Conservation (phyloP, 1,139 yeast species). For the Yamadazyma taylorii region DNA sequence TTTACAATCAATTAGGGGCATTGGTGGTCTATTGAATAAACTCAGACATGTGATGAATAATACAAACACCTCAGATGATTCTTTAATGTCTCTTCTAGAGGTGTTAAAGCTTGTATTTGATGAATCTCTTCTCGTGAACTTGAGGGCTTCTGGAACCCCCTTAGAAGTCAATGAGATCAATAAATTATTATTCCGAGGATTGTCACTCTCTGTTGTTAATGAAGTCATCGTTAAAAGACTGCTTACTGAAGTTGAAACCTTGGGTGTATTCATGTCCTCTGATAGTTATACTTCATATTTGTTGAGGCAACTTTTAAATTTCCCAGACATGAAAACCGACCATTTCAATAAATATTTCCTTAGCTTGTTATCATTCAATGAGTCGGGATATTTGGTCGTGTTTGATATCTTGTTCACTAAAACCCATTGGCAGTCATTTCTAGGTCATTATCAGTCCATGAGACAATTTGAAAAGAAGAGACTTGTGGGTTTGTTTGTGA, state of each 20-base stretch:
- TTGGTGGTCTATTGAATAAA: conserved; percentile 10
- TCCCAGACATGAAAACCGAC: conserved; percentile 4
- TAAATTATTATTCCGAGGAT: conserved; percentile 39
- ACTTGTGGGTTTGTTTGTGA: not conserved
- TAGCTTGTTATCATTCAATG: conserved; percentile 27
- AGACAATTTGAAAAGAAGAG: conserved; percentile 17
- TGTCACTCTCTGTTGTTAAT: conserved; percentile 21
- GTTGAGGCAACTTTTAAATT: conserved; percentile 16
- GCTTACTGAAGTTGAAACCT: conserved; percentile 11
- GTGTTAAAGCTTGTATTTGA: conserved; percentile 21
- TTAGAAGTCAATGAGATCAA: conserved; percentile 34
- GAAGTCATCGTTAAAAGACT: conserved; percentile 19
- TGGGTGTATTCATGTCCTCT: conserved; percentile 18
- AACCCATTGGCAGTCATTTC: conserved; percentile 22
- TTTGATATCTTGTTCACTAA: conserved; percentile 26
- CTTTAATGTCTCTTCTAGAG: conserved; percentile 9
- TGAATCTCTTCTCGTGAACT: conserved; percentile 17
- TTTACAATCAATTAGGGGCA: conserved; percentile 9
- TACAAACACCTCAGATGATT: conserved; percentile 14
- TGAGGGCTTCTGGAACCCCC: conserved; percentile 10
- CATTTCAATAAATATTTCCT: conserved; percentile 22
- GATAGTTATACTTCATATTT: conserved; percentile 25
- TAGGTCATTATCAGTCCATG: conserved; percentile 19
- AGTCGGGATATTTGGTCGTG: conserved; percentile 17
- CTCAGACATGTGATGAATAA: conserved; percentile 1